phyloP scores from a whole-genome alignment of 495 filamentous ascomycete species.

The Massariosphaeria phaeospora region DNA sequence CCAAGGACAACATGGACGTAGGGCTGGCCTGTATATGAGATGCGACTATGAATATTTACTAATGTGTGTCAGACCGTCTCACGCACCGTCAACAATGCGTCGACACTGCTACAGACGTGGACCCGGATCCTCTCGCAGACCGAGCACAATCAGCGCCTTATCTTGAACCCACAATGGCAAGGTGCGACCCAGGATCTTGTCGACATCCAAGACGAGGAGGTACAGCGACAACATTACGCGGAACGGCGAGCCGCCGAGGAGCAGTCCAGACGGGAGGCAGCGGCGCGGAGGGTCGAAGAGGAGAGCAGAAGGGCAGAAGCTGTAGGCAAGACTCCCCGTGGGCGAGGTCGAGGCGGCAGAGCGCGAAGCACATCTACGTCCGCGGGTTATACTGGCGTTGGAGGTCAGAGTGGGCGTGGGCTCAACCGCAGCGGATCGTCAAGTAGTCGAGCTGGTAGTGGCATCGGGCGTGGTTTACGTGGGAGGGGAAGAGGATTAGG shows the following conservation, averaged over 20 bases:
- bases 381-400: slow-evolving; percentile 15
- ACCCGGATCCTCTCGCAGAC: slow-evolving; percentile 92
- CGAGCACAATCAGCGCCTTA: slow-evolving; percentile 90
- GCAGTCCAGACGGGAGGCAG: slow-evolving; percentile 68
- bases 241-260: slow-evolving; percentile 71
- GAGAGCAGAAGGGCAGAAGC: slow-evolving; percentile 51
- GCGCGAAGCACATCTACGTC: slow-evolving; percentile 10
- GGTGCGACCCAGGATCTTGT: slow-evolving; percentile 78
- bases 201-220: slow-evolving; percentile 73
- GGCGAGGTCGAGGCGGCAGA: slow-evolving; percentile 33
- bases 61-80: slow-evolving; percentile 64
- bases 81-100: slow-evolving; percentile 78
- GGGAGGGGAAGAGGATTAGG: slow-evolving; percentile 23
- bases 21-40: too few species aligned
- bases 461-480: slow-evolving; percentile 17
- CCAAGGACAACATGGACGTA: slow-evolving; percentile 89
- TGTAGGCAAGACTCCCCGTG: slow-evolving; percentile 45
- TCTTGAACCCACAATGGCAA: slow-evolving; percentile 84
- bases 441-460: slow-evolving; percentile 8
- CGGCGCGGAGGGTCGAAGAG: slow-evolving; percentile 62
- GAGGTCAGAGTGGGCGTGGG: slow-evolving; percentile 23
- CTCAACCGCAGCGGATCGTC: slow-evolving; percentile 19
- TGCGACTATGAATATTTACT: too few species aligned
- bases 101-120: slow-evolving; percentile 92
- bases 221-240: slow-evolving; percentile 63